These are phyloP conservation scores for Physocladia obscura DNA, from an alignment of 192 early-diverging fungal species.

Conservation along the genomic window DNA sequence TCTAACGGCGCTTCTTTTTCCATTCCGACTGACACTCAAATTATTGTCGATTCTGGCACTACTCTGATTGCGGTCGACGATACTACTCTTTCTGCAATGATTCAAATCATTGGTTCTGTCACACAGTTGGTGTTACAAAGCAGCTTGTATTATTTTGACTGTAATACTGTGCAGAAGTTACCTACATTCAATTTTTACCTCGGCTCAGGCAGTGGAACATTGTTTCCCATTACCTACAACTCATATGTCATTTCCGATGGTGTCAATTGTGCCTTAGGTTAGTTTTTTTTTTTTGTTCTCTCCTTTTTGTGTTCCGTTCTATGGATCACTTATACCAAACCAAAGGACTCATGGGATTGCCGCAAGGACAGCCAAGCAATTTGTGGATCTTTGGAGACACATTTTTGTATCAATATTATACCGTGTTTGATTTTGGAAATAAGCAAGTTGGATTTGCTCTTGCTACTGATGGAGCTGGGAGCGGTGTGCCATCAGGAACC, in stretches of 20 bases:
- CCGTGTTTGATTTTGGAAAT: slow-evolving; percentile 25
- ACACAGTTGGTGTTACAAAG: background rate
- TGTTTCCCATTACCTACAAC: background rate
- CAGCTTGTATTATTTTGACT: background rate
- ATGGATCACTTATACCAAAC: too few species aligned
- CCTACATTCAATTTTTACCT: background rate
- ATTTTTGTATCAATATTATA: slow-evolving; percentile 11
- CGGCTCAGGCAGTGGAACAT: background rate
- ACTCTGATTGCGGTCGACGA: slow-evolving; percentile 1
- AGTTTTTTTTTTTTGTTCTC: background rate
- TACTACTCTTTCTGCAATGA: background rate
- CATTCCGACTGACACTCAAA: background rate
- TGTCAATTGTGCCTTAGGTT: slow-evolving; percentile 5
- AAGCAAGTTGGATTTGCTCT: slow-evolving; percentile 23
- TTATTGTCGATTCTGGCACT: slow-evolving; percentile 14
- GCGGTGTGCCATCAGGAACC: background rate
- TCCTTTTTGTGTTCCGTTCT: background rate
- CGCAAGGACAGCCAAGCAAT: background rate
- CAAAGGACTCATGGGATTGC: background rate
- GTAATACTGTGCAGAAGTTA: background rate
- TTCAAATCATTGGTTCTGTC: background rate
- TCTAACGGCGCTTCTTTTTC: background rate
- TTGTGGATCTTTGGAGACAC: slow-evolving; percentile 39
- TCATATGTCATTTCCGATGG: background rate
- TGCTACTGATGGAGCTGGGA: slow-evolving; percentile 9